phyloP scores from a whole-genome alignment of 805 yeast genomes.

The Isabelozyma heimii region DNA sequence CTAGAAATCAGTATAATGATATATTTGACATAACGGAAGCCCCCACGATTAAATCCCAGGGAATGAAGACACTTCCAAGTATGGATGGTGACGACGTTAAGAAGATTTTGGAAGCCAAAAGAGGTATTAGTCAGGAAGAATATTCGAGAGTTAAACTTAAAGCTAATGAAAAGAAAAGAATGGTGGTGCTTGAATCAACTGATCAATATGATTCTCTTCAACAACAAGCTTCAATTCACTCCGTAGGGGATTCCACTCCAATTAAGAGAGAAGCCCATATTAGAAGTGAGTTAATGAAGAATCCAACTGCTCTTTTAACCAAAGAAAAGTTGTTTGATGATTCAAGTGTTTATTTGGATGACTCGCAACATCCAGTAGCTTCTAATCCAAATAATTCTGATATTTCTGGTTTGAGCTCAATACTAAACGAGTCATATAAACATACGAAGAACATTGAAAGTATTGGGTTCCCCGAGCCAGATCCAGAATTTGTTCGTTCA shows the following conservation, averaged over 20 bases:
- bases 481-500: constrained; percentile 22
- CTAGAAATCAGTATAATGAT: constrained; percentile 38
- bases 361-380: neutral
- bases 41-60: constrained; percentile 42
- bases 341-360: constrained; percentile 12
- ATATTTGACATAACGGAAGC: constrained; percentile 19
- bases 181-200: constrained; percentile 23
- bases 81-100: constrained; percentile 46
- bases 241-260: constrained; percentile 13
- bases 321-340: constrained; percentile 29
- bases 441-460: neutral
- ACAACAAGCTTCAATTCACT: constrained; percentile 33
- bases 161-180: constrained; percentile 21
- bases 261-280: constrained; percentile 24
- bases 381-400: constrained; percentile 1
- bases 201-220: constrained; percentile 25
- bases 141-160: constrained; percentile 32
- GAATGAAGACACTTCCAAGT: constrained; percentile 49
- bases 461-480: constrained; percentile 31
- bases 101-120: constrained; percentile 35
- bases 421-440: neutral
- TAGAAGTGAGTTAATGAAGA: constrained; percentile 32
- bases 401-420: neutral
- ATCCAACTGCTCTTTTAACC: constrained; percentile 27
- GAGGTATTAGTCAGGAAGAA: constrained; percentile 39